Evolutionary conservation across 768 basidiomycete genomes (phyloP).

Genomic region (Tylopilus subfusipes): DNA sequence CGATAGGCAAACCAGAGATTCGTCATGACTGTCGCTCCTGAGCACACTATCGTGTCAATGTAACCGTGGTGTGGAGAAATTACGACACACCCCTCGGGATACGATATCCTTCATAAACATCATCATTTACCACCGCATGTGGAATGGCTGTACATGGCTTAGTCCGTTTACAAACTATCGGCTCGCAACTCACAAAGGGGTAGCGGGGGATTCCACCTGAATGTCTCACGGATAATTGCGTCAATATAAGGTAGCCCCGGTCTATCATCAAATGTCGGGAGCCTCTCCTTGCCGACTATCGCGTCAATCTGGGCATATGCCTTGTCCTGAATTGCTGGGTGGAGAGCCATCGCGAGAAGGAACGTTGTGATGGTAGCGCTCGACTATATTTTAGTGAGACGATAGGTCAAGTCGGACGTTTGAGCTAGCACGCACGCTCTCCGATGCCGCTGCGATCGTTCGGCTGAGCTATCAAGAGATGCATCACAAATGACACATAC

Average conservation of each 20-base stretch:
- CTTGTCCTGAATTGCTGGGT: slow-evolving; percentile 19
- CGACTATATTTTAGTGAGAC: slow-evolving; percentile 7
- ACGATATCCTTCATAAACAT: slow-evolving; percentile 18
- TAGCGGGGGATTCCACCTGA: slow-evolving; percentile 14
- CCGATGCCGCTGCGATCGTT: slow-evolving; percentile 10
- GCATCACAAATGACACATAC: neutral
- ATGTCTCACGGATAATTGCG: slow-evolving; percentile 36
- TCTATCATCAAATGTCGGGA: slow-evolving; percentile 18
- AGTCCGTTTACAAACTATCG: neutral
- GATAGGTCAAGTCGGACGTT: neutral
- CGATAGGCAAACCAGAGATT: slow-evolving; percentile 28
- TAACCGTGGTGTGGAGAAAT: neutral
- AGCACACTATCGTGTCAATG: neutral
- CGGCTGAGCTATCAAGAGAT: neutral
- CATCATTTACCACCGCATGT: slow-evolving; percentile 8
- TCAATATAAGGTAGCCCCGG: slow-evolving; percentile 33
- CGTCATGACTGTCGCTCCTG: slow-evolving; percentile 23
- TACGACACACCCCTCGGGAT: slow-evolving; percentile 3
- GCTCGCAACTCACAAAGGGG: slow-evolving; percentile 15
- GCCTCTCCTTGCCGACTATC: slow-evolving; percentile 18
- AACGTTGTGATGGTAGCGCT: slow-evolving; percentile 6
- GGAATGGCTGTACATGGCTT: slow-evolving; percentile 14
- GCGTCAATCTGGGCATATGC: slow-evolving; percentile 15
- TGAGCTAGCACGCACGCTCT: slow-evolving; percentile 7
- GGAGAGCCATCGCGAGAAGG: slow-evolving; percentile 14